Conservation (phyloP, 2,329 filamentous ascomycete species). For the Dissoconium aciculare region DNA sequence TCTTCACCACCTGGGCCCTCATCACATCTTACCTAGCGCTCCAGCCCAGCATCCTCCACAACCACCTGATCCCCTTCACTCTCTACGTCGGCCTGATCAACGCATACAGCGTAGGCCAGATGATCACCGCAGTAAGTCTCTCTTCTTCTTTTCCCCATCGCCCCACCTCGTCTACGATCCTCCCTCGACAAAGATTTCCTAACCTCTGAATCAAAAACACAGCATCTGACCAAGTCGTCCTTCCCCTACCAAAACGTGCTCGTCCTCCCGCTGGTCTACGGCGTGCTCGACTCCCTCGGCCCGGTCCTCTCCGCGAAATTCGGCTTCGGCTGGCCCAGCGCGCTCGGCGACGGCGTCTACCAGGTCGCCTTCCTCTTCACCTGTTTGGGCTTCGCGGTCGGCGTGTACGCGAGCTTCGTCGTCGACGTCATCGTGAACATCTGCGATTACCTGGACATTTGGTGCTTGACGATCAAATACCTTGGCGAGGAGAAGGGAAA, state of each 20-base stretch:
- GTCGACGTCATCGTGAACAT: constrained; percentile 95
- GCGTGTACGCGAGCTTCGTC: constrained; percentile 94
- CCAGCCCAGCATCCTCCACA: constrained; percentile 66
- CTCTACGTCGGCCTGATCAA: constrained; percentile 83
- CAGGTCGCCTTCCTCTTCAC: constrained; percentile 84
- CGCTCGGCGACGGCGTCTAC: constrained; percentile 55
- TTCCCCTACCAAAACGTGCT: constrained; percentile 90
- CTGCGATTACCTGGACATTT: constrained; percentile 95
- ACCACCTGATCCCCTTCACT: constrained; percentile 77
- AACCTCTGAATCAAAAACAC: constrained; percentile 60
- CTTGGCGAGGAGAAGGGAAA: constrained; percentile 29
- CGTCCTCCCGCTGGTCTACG: constrained; percentile 59
- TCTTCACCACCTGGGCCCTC: constrained; percentile 62
- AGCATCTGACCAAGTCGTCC: constrained; percentile 65
- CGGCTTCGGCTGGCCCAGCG: constrained; percentile 56
- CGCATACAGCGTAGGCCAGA: constrained; percentile 77
- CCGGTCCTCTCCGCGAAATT: constrained; percentile 42
- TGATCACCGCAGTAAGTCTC: constrained; percentile 64
- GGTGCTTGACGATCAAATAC: constrained; percentile 96
- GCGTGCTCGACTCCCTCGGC: constrained; percentile 66
- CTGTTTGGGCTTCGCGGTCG: constrained; percentile 68
- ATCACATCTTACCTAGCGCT: constrained; percentile 68
- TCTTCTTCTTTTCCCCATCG: constrained; percentile 73
- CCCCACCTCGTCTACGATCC: too few relatives aligned
- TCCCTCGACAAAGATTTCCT: constrained; percentile 50